These are phyloP conservation scores for Eucalyptus regnans DNA, from an alignment of 345 rosid species.

Conservation along the genomic window DNA sequence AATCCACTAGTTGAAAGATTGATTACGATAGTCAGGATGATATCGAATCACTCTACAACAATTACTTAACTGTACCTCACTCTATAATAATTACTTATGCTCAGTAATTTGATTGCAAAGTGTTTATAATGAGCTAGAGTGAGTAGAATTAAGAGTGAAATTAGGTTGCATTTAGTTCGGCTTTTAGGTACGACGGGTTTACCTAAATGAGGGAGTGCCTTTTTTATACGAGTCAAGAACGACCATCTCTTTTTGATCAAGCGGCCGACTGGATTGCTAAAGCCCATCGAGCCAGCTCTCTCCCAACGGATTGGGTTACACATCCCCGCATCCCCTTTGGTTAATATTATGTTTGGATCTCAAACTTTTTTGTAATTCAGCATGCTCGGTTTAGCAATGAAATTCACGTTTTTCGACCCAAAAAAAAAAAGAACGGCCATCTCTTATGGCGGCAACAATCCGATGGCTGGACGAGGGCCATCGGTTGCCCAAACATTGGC, in stretches of 20 bases:
- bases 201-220: background rate
- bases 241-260: too few species aligned
- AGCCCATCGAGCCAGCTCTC: too few species aligned
- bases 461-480: background rate
- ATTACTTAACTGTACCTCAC: background rate
- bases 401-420: too few species aligned
- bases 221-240: background rate
- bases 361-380: too few species aligned
- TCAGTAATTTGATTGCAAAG: background rate
- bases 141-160: background rate
- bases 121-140: background rate
- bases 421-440: background rate
- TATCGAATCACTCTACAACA: background rate
- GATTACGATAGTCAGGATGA: rapidly evolving
- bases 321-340: too few species aligned
- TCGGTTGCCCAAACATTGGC: background rate
- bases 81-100: background rate
- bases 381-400: too few species aligned
- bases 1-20: rapidly evolving
- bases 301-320: too few species aligned
- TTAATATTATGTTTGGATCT: too few species aligned
- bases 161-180: background rate
- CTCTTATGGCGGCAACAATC: background rate
- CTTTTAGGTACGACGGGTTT: rapidly evolving
- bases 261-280: too few species aligned